A percentile compares a stretch with the other conserved stretches of the same genome.
These are phyloP conservation scores for Sorghum bicolor DNA, from an alignment of 176 grass and related monocot species.

Conservation along the genomic window DNA sequence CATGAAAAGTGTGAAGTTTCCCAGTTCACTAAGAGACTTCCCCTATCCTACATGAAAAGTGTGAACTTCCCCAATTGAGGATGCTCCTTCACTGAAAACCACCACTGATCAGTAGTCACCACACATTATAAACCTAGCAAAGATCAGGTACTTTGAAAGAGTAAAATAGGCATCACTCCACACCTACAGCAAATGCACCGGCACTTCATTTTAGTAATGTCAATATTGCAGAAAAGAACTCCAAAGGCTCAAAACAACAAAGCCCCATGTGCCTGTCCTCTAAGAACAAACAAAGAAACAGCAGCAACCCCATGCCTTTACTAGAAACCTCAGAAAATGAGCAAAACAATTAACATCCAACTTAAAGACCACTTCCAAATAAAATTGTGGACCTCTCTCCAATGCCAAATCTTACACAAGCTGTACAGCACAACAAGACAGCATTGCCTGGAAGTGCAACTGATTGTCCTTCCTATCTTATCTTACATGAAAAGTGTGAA, in stretches of 20 bases:
- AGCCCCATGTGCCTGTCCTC: background rate
- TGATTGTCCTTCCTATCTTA: background rate
- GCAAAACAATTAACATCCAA: background rate
- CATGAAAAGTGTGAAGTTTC: background rate
- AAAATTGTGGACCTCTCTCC: background rate
- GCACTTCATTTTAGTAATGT: background rate
- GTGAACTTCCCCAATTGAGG: background rate
- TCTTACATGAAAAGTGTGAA: background rate
- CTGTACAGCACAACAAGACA: background rate
- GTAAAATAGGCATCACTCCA: background rate
- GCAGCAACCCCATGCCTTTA: background rate
- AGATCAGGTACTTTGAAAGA: background rate
- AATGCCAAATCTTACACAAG: background rate
- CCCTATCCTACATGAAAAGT: background rate
- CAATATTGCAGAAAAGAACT: background rate
- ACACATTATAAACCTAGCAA: background rate
- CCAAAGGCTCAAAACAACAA: background rate
- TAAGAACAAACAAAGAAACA: background rate
- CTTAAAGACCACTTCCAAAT: background rate
- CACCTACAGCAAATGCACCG: background rate
- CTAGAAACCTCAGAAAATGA: background rate
- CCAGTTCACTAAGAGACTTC: background rate
- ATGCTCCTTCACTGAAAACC: background rate
- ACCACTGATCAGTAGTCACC: background rate
- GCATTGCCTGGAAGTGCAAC: background rate